Conservation (phyloP, 768 basidiomycete genomes). For the Russula abietina region DNA sequence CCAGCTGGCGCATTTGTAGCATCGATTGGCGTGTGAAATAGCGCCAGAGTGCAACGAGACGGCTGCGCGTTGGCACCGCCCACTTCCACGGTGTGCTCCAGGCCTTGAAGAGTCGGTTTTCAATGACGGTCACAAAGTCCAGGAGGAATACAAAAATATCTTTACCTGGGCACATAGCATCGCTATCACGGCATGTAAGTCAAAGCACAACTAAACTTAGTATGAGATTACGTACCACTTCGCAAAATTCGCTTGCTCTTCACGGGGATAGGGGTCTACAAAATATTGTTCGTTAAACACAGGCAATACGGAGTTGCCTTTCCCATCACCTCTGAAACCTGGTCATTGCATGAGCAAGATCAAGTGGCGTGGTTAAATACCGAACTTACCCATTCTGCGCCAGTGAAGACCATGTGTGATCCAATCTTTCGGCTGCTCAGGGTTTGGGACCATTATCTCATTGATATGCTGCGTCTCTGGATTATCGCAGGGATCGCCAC, state of each 20-base stretch:
- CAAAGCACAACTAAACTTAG: neutral
- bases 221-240: slow-evolving; percentile 40
- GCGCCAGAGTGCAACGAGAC: slow-evolving; percentile 48
- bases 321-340: slow-evolving; percentile 49
- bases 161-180: slow-evolving; percentile 47
- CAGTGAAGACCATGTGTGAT: slow-evolving; percentile 52
- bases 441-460: slow-evolving; percentile 40
- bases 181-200: slow-evolving; percentile 30
- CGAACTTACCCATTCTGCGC: slow-evolving; percentile 46
- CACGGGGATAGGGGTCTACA: slow-evolving; percentile 52
- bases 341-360: neutral
- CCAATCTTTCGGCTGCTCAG: slow-evolving; percentile 45
- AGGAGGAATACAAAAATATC: too few relatives aligned
- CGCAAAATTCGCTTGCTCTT: slow-evolving; percentile 48
- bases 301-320: neutral
- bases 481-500: slow-evolving; percentile 39
- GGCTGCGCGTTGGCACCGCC: slow-evolving; percentile 35
- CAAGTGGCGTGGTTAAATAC: slow-evolving; percentile 11
- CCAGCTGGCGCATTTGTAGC: slow-evolving; percentile 30
- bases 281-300: neutral
- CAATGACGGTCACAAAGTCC: neutral
- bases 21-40: slow-evolving; percentile 42
- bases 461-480: slow-evolving; percentile 44
- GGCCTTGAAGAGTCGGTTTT: slow-evolving; percentile 32
- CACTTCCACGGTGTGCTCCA: slow-evolving; percentile 40